Percentiles rank a stretch among this genome's conserved stretches.
Conservation (phyloP, 768 basidiomycete species). For the Kwoniella dendrophila region DNA sequence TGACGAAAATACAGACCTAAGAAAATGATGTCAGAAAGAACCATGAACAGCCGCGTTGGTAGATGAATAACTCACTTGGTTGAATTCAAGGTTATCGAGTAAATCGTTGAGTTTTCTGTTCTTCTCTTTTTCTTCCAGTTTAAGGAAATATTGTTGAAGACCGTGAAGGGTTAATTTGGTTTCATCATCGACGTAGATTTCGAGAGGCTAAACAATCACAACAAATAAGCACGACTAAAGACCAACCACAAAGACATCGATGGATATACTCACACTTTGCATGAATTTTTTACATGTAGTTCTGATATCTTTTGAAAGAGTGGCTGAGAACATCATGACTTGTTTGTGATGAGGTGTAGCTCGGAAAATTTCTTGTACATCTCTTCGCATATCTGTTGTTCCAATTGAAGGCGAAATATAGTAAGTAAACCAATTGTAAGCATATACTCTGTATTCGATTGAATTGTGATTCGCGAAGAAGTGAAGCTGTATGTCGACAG, state of each 20-base stretch:
- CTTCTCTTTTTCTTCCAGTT: conserved; percentile 90
- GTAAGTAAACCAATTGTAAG: conserved; percentile 31
- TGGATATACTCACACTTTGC: conserved; percentile 75
- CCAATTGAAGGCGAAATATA: not conserved
- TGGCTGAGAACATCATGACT: conserved; percentile 99
- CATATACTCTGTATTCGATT: conserved; percentile 9
- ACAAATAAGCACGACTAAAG: conserved; percentile 16
- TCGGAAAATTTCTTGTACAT: conserved; percentile 99
- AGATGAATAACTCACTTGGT: conserved; percentile 67
- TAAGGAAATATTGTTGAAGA: conserved; percentile 97
- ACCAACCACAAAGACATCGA: not conserved
- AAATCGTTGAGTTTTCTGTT: conserved; percentile 96
- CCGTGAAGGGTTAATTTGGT: conserved; percentile 97
- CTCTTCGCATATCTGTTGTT: conserved; percentile 96
- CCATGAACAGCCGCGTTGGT: not conserved
- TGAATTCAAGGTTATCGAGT: conserved; percentile 94
- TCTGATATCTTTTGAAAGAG: conserved; percentile 93
- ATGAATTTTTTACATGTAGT: conserved; percentile 99
- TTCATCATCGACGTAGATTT: conserved; percentile 99
- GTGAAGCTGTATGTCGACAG: not conserved
- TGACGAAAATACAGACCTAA: conserved; percentile 98
- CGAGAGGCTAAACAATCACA: conserved; percentile 73
- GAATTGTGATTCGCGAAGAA: conserved; percentile 2
- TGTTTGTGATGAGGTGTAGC: conserved; percentile 99
- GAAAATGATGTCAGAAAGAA: conserved; percentile 5